Base-by-base conservation (phyloP, 2,329 filamentous ascomycete genomes). In the Fusarium sp. region DNA sequence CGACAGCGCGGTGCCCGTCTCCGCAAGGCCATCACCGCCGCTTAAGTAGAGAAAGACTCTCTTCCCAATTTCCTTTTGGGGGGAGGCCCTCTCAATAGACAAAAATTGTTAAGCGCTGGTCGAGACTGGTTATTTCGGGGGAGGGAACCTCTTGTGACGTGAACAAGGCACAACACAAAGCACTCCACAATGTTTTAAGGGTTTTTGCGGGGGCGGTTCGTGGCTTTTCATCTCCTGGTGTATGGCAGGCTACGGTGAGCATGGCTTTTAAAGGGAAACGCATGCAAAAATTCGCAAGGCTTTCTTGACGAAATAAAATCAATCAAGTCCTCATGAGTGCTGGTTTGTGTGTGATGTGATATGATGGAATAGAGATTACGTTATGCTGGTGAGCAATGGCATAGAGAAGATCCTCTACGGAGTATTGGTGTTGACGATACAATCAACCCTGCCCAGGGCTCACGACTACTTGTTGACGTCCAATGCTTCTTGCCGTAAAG, bases 1-100 rank as follows among this genome's bases (percentile, higher is more conserved):
- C 94, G 96, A 90, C 97, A 99, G 92, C 95, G 95, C 85, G 97
- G 95, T 84, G 85, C 86, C 80, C 90, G 89, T 79, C 81, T 88
- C 81, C 90, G 88, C 85, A 86, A 88, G 86, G 90, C 90, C 83
- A 89, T 93, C 84, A 90, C 89, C 79, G 87, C 89, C 83, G 89
- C 90, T 83, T 92, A 91, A 85, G 83, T 68, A 61, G 59, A 66
- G 52, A 66, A 66, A 66, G 32, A 27, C 68, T 32, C 6, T 17
- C 67, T 70, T 63, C 66, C 66, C 66, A 45, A 25, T 22, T 47
- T 27, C 68, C 57, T 65, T 65, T 66, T 47, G 62, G 72, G 65
- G 68, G 30, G 27, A 30, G 30, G 22, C 30, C 30, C 47, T 54
- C 47, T 27, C 47, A 54, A 68, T 73, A 75, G 67, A 73, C 66